These are phyloP conservation scores for Helenozyma baotianmanensis DNA, from an alignment of 805 yeast species.

Conservation along the genomic window DNA sequence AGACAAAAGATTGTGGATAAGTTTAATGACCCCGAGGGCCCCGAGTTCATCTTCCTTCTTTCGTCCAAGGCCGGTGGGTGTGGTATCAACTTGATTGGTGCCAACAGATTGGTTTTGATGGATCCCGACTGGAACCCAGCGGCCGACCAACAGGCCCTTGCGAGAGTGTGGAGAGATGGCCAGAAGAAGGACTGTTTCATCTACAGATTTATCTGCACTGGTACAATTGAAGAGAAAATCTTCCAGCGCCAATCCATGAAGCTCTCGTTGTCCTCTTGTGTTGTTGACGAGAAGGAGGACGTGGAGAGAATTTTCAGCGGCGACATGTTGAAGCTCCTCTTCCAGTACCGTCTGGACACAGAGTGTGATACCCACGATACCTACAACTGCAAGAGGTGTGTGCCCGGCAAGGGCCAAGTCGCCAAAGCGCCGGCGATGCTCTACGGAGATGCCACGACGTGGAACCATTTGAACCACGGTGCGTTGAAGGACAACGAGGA, in stretches of 20 bases:
- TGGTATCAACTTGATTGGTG: conserved; percentile 96
- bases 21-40: conserved; percentile 85
- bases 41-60: conserved; percentile 81
- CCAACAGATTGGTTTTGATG: conserved; percentile 79
- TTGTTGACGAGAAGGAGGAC: conserved; percentile 93
- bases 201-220: conserved; percentile 89
- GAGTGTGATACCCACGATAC: conserved; percentile 90
- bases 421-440: conserved; percentile 78
- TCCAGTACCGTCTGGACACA: conserved; percentile 63
- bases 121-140: conserved; percentile 99
- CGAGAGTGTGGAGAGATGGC: conserved; percentile 98
- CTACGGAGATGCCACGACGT: conserved; percentile 95
- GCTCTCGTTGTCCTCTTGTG: conserved; percentile 87
- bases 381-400: conserved; percentile 82
- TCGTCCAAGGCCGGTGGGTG: conserved; percentile 99
- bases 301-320: conserved; percentile 89
- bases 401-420: conserved; percentile 44
- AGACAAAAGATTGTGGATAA: conserved; percentile 88
- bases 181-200: conserved; percentile 96
- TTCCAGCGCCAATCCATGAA: conserved; percentile 95
- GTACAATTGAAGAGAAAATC: conserved; percentile 93
- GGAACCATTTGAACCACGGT: conserved; percentile 82
- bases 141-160: conserved; percentile 95
- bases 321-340: conserved; percentile 72
- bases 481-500: conserved; percentile 69